Evolutionary conservation across 2,329 filamentous ascomycete genomes (phyloP).

Genomic region (Lecanicillium sp.): DNA sequence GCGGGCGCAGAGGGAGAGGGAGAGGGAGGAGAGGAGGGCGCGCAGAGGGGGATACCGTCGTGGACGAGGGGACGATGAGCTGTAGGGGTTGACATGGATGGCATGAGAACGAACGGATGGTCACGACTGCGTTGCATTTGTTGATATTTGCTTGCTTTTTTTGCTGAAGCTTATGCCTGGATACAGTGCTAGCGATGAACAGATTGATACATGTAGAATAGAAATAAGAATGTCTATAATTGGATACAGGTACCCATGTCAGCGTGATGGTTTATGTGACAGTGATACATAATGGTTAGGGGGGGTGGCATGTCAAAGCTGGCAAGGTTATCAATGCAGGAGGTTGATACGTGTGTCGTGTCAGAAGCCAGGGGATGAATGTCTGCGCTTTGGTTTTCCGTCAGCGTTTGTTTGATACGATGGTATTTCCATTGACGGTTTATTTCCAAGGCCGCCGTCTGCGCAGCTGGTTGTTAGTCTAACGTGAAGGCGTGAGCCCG

Average conservation of each 20-base stretch:
- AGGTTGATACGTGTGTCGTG: neutral
- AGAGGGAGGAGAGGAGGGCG: conserved; percentile 31
- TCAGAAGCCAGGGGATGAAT: neutral
- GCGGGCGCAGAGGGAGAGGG: conserved; percentile 26
- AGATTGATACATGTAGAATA: conserved; percentile 9
- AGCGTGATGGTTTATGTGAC: too few relatives aligned
- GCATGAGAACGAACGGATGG: too few relatives aligned
- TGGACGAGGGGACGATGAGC: conserved; percentile 26
- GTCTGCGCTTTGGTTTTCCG: neutral
- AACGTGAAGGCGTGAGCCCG: too few relatives aligned
- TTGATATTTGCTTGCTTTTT: neutral
- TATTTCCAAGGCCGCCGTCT: too few relatives aligned
- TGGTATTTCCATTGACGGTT: too few relatives aligned
- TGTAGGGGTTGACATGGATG: conserved; percentile 3
- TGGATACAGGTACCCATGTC: too few relatives aligned
- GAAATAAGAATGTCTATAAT: neutral
- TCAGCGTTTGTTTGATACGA: neutral
- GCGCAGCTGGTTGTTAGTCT: too few relatives aligned
- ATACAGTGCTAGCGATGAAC: conserved; percentile 2
- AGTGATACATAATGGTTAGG: too few relatives aligned
- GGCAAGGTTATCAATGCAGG: too few relatives aligned
- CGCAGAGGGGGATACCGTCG: conserved; percentile 29
- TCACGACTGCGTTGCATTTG: neutral
- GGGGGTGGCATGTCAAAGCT: too few relatives aligned
- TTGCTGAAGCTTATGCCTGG: too few relatives aligned